Conservation (phyloP, 257 asterid species). For the Solanum rostratum region DNA sequence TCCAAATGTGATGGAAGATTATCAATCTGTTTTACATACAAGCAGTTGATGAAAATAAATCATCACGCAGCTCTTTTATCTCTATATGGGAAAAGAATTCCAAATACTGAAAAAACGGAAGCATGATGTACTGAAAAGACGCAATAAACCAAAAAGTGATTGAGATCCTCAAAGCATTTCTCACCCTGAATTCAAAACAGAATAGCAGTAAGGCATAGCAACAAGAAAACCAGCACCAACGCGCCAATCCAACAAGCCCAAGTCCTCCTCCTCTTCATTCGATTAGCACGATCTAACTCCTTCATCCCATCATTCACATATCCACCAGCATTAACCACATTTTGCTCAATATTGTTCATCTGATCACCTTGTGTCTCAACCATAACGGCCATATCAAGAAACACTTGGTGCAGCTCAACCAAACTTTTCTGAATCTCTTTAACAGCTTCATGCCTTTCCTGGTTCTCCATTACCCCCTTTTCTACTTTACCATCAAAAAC, state of each 20-base stretch:
- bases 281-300: conserved; percentile 50
- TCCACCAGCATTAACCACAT: conserved; percentile 41
- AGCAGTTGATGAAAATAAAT: background rate
- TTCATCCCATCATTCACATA: conserved; percentile 34
- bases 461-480: conserved; percentile 33
- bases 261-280: conserved; percentile 33
- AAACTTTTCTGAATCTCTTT: conserved; percentile 62
- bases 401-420: conserved; percentile 61
- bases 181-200: conserved; percentile 24
- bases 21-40: background rate
- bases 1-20: background rate
- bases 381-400: conserved; percentile 87
- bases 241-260: conserved; percentile 60
- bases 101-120: background rate
- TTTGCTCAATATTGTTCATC: conserved; percentile 62
- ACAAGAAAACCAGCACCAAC: conserved; percentile 34
- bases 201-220: conserved; percentile 47
- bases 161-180: background rate
- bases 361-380: conserved; percentile 73
- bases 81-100: background rate
- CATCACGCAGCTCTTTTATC: background rate
- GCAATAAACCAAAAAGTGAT: background rate
- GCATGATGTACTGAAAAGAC: background rate
- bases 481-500: conserved; percentile 32
- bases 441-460: conserved; percentile 46